Evolutionary conservation across 2,329 filamentous ascomycete species (phyloP).

Genomic region (Trichophyton simii): DNA sequence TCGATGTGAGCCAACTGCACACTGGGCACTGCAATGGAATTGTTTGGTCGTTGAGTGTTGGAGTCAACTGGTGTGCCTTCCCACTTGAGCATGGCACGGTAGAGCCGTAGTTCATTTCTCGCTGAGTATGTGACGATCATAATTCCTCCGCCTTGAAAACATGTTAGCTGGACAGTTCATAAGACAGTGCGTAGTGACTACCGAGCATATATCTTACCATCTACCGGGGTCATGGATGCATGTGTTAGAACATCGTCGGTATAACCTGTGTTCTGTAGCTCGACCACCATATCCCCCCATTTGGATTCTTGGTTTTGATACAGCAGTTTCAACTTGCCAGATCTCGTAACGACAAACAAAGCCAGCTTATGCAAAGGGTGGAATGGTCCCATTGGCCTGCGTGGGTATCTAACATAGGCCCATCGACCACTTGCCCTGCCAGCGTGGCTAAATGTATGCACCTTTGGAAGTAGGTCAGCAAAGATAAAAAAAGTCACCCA

Average conservation of each 20-base stretch:
- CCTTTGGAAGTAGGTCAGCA: constrained; percentile 17
- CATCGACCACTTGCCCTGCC: constrained; percentile 52
- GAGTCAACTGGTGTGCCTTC: constrained; percentile 34
- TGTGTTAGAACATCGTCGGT: constrained; percentile 69
- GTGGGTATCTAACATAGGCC: constrained; percentile 54
- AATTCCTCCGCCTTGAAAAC: constrained; percentile 15
- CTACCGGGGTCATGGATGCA: constrained; percentile 62
- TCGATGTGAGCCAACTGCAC: constrained; percentile 29
- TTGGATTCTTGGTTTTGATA: constrained; percentile 62
- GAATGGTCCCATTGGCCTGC: constrained; percentile 56
- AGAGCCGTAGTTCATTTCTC: constrained; percentile 59
- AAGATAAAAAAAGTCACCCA: not conserved
- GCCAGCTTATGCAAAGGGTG: constrained; percentile 58
- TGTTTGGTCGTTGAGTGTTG: constrained; percentile 9
- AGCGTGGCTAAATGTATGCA: constrained; percentile 44
- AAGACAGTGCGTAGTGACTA: constrained; percentile 23
- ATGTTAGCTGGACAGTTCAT: not conserved
- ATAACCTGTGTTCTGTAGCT: constrained; percentile 59
- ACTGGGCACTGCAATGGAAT: constrained; percentile 24
- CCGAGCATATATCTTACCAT: constrained; percentile 33
- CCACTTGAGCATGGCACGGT: constrained; percentile 66
- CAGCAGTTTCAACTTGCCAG: constrained; percentile 60
- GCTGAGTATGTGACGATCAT: constrained; percentile 35
- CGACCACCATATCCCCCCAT: constrained; percentile 59
- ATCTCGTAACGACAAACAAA: constrained; percentile 62